These are phyloP conservation scores for Gynostemma pentaphyllum DNA, from an alignment of 306 rosid genomes.

Conservation along the genomic window DNA sequence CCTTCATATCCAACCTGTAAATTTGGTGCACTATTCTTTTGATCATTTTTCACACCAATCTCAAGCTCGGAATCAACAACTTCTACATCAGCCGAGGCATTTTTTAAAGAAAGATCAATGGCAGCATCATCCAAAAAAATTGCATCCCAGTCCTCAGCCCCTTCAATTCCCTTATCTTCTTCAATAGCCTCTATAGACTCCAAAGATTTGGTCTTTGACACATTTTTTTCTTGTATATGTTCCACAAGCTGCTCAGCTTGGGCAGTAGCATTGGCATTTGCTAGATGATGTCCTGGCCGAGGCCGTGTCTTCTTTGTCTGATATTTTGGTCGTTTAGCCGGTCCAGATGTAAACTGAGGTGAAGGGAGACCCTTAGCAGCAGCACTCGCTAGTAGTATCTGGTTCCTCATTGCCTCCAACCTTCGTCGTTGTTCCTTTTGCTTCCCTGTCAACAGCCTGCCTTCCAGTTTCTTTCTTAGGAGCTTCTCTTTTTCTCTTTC, in stretches of 20 bases:
- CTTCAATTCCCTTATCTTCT: conserved; percentile 42
- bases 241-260: no score
- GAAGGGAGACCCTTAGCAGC: no score
- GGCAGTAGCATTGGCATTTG: conserved; percentile 35
- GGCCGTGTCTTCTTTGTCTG: conserved; percentile 56
- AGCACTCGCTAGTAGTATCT: conserved; percentile 42
- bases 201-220: conserved; percentile 18
- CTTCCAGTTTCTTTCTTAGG: conserved; percentile 48
- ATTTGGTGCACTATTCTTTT: conserved; percentile 22
- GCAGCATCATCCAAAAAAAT: conserved; percentile 76
- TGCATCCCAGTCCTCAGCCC: conserved; percentile 81
- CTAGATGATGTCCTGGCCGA: conserved; percentile 26
- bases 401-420: no score
- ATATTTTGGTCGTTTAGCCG: conserved; percentile 48
- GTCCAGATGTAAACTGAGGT: conserved; percentile 33
- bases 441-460: conserved; percentile 47
- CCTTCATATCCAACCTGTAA: conserved; percentile 27
- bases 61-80: conserved; percentile 52
- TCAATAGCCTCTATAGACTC: conserved; percentile 40
- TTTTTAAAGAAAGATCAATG: conserved; percentile 37
- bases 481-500: conserved; percentile 74
- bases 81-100: conserved; percentile 85
- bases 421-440: conserved; percentile 74
- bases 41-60: conserved; percentile 28
- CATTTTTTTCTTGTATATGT: conserved; percentile 28